Percentiles rank a stretch among this genome's conserved stretches.
Evolutionary conservation across 176 grass and related monocot genomes (phyloP).

Genomic region (Puccinellia tenuiflora): DNA sequence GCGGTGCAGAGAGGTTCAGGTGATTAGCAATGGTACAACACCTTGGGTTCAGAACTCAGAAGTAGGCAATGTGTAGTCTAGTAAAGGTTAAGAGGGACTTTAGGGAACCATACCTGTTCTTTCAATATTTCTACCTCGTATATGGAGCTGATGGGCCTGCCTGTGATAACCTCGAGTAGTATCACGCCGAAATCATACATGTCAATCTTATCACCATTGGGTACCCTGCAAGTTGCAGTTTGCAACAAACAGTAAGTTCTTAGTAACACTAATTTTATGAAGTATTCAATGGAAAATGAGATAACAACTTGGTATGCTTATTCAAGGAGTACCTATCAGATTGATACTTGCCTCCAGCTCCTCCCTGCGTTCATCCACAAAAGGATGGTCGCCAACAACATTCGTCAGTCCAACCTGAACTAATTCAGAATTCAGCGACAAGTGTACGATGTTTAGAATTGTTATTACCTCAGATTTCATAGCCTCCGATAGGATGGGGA

Average conservation of each 20-base stretch:
- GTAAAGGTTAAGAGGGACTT: background rate
- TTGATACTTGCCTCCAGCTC: constrained; percentile 32
- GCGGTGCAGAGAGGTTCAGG: background rate
- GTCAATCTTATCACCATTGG: constrained; percentile 62
- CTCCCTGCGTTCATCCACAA: constrained; percentile 10
- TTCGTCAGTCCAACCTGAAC: background rate
- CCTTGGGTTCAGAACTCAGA: background rate
- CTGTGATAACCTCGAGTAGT: constrained; percentile 64
- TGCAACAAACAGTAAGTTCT: background rate
- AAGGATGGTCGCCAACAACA: background rate
- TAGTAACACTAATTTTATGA: background rate
- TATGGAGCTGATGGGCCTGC: constrained; percentile 56
- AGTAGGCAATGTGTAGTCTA: background rate
- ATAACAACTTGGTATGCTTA: background rate
- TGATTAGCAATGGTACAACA: background rate
- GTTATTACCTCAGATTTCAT: constrained; percentile 49
- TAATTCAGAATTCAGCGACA: background rate
- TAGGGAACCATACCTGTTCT: constrained; percentile 43
- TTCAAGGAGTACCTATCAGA: constrained; percentile 14
- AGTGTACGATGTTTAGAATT: background rate
- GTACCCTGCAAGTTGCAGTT: constrained; percentile 23
- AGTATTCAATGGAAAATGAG: background rate
- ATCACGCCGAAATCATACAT: constrained; percentile 89
- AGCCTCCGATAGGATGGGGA: constrained; percentile 60
- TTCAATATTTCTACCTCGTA: constrained; percentile 57